Percentiles rank a stretch among this genome's conserved stretches.
These are phyloP conservation scores for Microcos paniculata DNA, from an alignment of 345 rosid genomes.

Conservation along the genomic window DNA sequence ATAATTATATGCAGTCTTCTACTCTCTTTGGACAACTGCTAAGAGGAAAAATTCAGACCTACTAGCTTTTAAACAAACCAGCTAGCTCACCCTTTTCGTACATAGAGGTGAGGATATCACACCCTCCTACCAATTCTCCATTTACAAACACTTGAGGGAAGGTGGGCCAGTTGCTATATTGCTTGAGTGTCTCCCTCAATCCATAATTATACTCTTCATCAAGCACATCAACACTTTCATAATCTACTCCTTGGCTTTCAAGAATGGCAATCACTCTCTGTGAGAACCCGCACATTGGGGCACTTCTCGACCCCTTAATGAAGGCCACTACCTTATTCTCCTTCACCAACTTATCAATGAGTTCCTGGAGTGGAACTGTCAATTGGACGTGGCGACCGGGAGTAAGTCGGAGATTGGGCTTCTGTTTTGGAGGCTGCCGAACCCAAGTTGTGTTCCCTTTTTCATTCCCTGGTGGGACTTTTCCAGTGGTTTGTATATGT, in stretches of 20 bases:
- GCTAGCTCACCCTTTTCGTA: constrained; percentile 79
- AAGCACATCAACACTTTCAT: constrained; percentile 82
- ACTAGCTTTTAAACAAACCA: constrained; percentile 42
- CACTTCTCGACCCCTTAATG: constrained; percentile 86
- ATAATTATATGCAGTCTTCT: background rate
- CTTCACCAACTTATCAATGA: constrained; percentile 70
- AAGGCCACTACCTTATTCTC: constrained; percentile 92
- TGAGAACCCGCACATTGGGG: constrained; percentile 91
- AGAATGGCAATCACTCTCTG: constrained; percentile 81
- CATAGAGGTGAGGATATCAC: constrained; percentile 82
- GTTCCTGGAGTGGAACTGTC: constrained; percentile 67
- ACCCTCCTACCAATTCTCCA: constrained; percentile 85
- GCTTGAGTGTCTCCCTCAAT: constrained; percentile 81
- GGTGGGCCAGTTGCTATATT: constrained; percentile 90
- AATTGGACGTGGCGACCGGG: constrained; percentile 86
- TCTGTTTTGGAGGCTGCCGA: constrained; percentile 59
- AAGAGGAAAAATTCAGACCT: background rate
- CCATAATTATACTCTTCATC: constrained; percentile 80
- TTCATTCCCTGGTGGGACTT: constrained; percentile 87
- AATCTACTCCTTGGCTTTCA: constrained; percentile 78
- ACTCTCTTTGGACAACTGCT: background rate
- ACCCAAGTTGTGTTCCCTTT: constrained; percentile 84
- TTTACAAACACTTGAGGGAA: constrained; percentile 78
- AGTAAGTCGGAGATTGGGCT: constrained; percentile 82
- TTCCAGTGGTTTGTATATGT: constrained; percentile 69